These are phyloP conservation scores for Euphorbia corollata DNA, from an alignment of 441 rosid genomes.

Conservation along the genomic window DNA sequence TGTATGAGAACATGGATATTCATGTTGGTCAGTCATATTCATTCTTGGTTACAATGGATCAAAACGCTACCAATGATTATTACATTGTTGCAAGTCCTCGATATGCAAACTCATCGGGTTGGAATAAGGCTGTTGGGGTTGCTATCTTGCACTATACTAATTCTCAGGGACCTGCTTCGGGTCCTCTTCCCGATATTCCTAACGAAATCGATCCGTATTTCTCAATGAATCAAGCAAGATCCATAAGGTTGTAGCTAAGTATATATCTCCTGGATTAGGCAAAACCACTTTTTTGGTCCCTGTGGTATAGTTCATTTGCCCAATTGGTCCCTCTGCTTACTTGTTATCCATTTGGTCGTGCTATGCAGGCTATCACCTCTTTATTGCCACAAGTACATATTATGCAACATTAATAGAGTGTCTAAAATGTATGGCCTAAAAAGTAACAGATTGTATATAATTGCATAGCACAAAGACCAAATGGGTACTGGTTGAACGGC, in stretches of 20 bases:
- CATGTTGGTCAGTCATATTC: slow-evolving; percentile 90
- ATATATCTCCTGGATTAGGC: slow-evolving; percentile 4
- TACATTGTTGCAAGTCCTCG: slow-evolving; percentile 77
- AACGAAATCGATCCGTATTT: slow-evolving; percentile 51
- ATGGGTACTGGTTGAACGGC: too few species aligned
- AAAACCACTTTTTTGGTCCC: too few species aligned
- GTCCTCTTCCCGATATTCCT: slow-evolving; percentile 83
- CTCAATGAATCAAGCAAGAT: slow-evolving; percentile 94
- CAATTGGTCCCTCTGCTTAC: too few species aligned
- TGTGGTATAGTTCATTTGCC: too few species aligned
- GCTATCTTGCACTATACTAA: slow-evolving; percentile 73
- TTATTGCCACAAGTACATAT: too few species aligned
- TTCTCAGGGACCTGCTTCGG: slow-evolving; percentile 71
- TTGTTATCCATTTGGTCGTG: too few species aligned
- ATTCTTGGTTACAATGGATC: slow-evolving; percentile 83
- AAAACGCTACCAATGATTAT: slow-evolving; percentile 67
- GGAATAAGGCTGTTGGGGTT: slow-evolving; percentile 54
- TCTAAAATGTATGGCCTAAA: too few species aligned
- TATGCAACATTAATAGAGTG: too few species aligned
- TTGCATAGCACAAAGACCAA: too few species aligned
- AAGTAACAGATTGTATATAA: too few species aligned
- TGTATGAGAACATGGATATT: slow-evolving; percentile 68
- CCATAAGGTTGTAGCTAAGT: slow-evolving; percentile 64
- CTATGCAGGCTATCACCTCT: too few species aligned
- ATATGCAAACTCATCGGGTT: slow-evolving; percentile 44